A percentile compares a stretch with the other conserved stretches of the same genome.
Conservation (phyloP, 345 rosid species). For the Euphorbia pulcherrima region DNA sequence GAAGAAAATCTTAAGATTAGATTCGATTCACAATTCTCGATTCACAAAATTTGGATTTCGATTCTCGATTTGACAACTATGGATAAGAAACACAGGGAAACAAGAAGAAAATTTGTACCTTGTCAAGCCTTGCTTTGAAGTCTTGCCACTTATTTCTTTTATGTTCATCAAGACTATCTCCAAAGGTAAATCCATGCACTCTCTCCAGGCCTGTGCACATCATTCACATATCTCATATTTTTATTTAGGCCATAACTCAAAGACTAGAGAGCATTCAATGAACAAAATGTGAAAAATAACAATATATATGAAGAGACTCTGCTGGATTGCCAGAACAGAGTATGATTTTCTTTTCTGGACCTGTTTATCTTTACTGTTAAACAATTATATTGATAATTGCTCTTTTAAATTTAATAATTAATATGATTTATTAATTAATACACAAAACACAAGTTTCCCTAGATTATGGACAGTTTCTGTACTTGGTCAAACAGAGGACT, state of each 20-base stretch:
- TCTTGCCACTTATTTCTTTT: slow-evolving; percentile 72
- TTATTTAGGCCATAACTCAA: background rate
- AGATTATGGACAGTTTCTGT: background rate
- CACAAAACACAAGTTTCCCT: background rate
- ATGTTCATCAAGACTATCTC: slow-evolving; percentile 73
- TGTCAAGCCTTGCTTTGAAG: slow-evolving; percentile 53
- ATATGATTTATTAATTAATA: background rate
- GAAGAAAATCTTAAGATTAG: too few relatives aligned
- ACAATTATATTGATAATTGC: too few relatives aligned
- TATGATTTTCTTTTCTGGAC: background rate
- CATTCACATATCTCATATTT: background rate
- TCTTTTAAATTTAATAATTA: background rate
- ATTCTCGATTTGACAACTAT: too few relatives aligned
- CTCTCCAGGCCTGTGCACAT: slow-evolving; percentile 71
- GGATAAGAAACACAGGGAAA: background rate
- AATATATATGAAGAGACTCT: background rate
- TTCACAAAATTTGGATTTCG: too few relatives aligned
- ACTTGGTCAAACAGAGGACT: background rate
- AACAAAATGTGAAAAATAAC: background rate
- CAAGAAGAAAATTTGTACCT: slow-evolving; percentile 46
- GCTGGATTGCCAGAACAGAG: background rate
- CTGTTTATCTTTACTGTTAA: background rate
- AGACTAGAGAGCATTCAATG: background rate
- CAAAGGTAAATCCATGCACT: slow-evolving; percentile 91
- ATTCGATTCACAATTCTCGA: too few relatives aligned